Base-by-base conservation (phyloP, 345 rosid species). In the Hypericum androsaemum region DNA sequence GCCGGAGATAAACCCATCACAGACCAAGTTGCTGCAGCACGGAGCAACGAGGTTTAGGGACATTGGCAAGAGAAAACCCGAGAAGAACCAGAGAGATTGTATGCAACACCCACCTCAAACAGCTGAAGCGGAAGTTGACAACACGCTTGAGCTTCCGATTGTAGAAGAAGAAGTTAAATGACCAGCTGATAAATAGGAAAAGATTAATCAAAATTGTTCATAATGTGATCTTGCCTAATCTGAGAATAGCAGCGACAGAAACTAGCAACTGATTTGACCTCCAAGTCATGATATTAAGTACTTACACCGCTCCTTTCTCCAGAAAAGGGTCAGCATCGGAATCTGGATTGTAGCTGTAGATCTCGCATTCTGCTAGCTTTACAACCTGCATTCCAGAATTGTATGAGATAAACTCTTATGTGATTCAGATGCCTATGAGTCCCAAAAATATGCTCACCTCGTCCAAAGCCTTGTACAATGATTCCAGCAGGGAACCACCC, bases 121-220 rank as follows among this genome's bases (percentile, higher is more conserved):
- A 88, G 73, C 80, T 70, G 74, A 80, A 83, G n/a, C 76, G 85
- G 61, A 81, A 77, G 59, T 89, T 80, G 38, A 80, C 89, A 9
- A 90, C 87, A 8, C 96, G 88, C 81, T 84, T 87, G 62, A 72
- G 83, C 69, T 90, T 90, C 40, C 96, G 71, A 58, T 89, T 89
- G 72, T 89, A 89, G 80, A 89, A 84, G 66, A 90, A 82, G 89
- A 84, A 90, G 67, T 69, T 76, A 78, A 90, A 90, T 15, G 15
- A 7, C 5, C 12, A 44, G 9, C 15, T 12, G 12, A 44, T 2
- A 1, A 44, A 0, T 8, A 11, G 12, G 12, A 44, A 17, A 7
- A 12, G 4, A 22, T 22, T 22, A 22, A 22, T 1, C 4, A 22
- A 22, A 4, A 4, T 22, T 22, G 32, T 22, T 4, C 32, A 1